These are phyloP conservation scores for Geotrichum bryndzae DNA, from an alignment of 1,139 yeast genomes.

Conservation along the genomic window DNA sequence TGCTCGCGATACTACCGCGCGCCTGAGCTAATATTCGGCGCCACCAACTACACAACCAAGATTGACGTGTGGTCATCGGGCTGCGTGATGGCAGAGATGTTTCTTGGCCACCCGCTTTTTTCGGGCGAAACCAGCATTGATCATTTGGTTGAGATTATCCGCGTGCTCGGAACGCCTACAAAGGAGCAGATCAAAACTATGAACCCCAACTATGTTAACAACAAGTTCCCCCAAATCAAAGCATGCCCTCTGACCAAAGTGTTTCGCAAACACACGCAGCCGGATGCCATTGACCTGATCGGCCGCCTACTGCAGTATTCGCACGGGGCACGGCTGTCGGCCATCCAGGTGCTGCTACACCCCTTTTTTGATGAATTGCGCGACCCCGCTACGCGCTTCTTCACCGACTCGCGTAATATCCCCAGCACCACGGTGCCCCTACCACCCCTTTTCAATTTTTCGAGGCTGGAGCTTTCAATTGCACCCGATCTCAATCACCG, in stretches of 20 bases:
- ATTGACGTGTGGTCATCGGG: constrained; percentile 98
- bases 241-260: constrained; percentile 86
- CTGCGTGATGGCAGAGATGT: constrained; percentile 94
- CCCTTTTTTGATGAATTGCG: constrained; percentile 75
- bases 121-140: constrained; percentile 98
- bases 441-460: constrained; percentile 41
- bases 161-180: constrained; percentile 91
- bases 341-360: constrained; percentile 62
- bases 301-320: constrained; percentile 63
- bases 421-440: constrained; percentile 35
- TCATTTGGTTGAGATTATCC: constrained; percentile 93
- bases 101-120: constrained; percentile 91
- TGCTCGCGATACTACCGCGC: constrained; percentile 96
- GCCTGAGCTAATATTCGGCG: constrained; percentile 87
- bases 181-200: constrained; percentile 86
- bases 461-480: constrained; percentile 37
- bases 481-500: constrained; percentile 38
- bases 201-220: constrained; percentile 98
- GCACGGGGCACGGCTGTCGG: constrained; percentile 63
- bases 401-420: constrained; percentile 39
- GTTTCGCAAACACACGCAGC: constrained; percentile 53
- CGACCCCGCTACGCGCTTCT: constrained; percentile 48
- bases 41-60: constrained; percentile 90
- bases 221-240: constrained; percentile 90
- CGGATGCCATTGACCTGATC: constrained; percentile 60